Conservation (phyloP, 352 stramenopile genomes). For the Aphanomyces cochlioides region DNA sequence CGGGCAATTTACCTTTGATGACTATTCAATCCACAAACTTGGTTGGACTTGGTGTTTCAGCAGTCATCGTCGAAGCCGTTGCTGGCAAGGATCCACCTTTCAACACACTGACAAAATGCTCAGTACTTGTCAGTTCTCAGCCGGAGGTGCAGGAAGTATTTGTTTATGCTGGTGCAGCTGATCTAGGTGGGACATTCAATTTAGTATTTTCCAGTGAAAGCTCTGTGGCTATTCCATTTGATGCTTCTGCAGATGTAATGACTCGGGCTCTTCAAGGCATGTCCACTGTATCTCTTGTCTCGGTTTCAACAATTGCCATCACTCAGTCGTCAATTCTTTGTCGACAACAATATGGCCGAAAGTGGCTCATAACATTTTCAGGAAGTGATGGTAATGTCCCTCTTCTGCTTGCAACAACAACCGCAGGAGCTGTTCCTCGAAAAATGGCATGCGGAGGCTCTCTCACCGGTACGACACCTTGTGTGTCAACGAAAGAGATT, state of each 20-base stretch:
- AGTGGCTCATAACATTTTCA: conserved; percentile 65
- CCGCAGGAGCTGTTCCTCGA: conserved; percentile 32
- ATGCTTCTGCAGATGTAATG: conserved; percentile 42
- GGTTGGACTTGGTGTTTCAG: conserved; percentile 32
- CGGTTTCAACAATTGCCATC: conserved; percentile 41
- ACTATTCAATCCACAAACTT: conserved; percentile 19
- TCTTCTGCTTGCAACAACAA: conserved; percentile 45
- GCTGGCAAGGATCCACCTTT: conserved; percentile 35
- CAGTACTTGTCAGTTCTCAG: conserved; percentile 34
- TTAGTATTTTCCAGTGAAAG: conserved; percentile 64
- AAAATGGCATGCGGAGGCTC: conserved; percentile 52
- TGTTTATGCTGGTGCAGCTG: conserved; percentile 54
- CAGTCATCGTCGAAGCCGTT: conserved; percentile 44
- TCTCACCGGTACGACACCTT: conserved; percentile 54
- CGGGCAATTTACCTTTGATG: conserved; percentile 52
- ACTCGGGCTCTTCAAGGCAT: conserved; percentile 60
- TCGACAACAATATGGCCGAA: conserved; percentile 52
- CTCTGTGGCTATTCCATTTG: conserved; percentile 46
- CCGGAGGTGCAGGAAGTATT: conserved; percentile 72
- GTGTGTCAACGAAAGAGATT: conserved; percentile 40
- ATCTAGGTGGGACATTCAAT: conserved; percentile 50
- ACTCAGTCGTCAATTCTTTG: conserved; percentile 35
- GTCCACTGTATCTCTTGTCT: conserved; percentile 51
- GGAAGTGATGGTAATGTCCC: conserved; percentile 22
- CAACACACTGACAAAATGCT: conserved; percentile 31